Base-by-base conservation (phyloP, 1,284 basidiomycete genomes). In the Ceratorhiza oryzae-sativae region DNA sequence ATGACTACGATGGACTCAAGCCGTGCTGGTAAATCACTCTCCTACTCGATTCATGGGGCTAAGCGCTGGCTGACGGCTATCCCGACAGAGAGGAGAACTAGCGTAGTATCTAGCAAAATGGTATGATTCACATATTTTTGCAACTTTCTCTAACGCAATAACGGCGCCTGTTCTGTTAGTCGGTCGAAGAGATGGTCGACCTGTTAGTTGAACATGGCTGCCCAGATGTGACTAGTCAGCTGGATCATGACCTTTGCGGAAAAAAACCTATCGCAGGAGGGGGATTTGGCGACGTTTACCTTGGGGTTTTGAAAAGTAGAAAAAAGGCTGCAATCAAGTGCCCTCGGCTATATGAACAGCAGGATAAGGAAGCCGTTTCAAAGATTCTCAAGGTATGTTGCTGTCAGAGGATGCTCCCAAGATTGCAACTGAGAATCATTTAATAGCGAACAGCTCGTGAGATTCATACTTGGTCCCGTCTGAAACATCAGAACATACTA, bases 201-300 rank as follows among this genome's bases (percentile, higher is more conserved):
- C 20, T 27, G 8, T 32, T 55, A 18, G 18, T 30, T 3, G 23
- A 32, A 23, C 51, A 30, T 30, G 20, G 51, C 9, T 55, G 51
- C 51, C 51, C 20, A 3, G 51, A 55, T 6, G 25, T 55, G 8
- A 55, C 51, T 10, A 30, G 18, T 18, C 51, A 27, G 12, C 51
- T 55, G 3, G 15, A 55, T 6, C 51, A 25, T 6, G 13, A 55
- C 9, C 12, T 8, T 9, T 55, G 51, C 51, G 20, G 6, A 6
- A 4, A 27, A 4, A 32, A 12, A 4, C 51, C 51, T 15, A 25
- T 55, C 23, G 4, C 12, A 12, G 23, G 42, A 6, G 59, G 59
- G 30, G 59, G 59, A 9, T 55, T 61, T 18, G 59, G 59, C 3
- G 59, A 46, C 27, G 41, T 61, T 10, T 61, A 45, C 39, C 18